Evolutionary conservation across 345 rosid genomes (phyloP).

Genomic region (Lepidium aucheri): DNA sequence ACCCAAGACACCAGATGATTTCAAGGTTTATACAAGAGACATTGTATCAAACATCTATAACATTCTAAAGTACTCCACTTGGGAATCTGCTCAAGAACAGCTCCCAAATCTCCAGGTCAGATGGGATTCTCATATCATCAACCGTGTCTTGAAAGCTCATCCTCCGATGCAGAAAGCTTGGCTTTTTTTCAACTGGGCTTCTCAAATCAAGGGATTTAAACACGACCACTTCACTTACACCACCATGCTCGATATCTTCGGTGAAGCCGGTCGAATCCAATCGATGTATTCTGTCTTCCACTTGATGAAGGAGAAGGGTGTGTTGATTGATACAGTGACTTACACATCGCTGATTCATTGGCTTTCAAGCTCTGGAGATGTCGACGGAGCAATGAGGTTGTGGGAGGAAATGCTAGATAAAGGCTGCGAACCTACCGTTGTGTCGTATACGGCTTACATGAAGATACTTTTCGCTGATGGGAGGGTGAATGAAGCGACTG

Average conservation of each 20-base stretch:
- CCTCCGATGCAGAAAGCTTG: conserved; percentile 96
- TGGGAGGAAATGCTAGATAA: conserved; percentile 69
- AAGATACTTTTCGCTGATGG: conserved; percentile 56
- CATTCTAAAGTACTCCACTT: conserved; percentile 59
- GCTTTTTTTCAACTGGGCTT: conserved; percentile 82
- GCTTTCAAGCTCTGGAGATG: conserved; percentile 59
- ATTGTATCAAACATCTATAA: conserved; percentile 44
- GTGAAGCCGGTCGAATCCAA: conserved; percentile 72
- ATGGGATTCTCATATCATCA: conserved; percentile 83
- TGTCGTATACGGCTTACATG: conserved; percentile 77
- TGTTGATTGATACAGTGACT: conserved; percentile 58
- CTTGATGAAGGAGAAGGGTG: conserved; percentile 56
- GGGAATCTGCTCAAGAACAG: conserved; percentile 70
- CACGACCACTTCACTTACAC: conserved; percentile 87
- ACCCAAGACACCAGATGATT: conserved; percentile 20
- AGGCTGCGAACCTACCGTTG: conserved; percentile 50
- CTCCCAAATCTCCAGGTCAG: conserved; percentile 35
- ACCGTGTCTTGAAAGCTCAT: conserved; percentile 67
- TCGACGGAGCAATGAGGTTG: conserved; percentile 48
- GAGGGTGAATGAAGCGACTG: conserved; percentile 56
- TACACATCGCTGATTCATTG: conserved; percentile 79
- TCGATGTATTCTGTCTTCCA: conserved; percentile 55
- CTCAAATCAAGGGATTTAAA: conserved; percentile 46
- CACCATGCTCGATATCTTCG: conserved; percentile 89
- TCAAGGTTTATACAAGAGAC: conserved; percentile 46